Evolutionary conservation across 2,329 filamentous ascomycete genomes (phyloP), one percentile per base, ranked within the genome.

Genomic region (Verticillium dahliae): DNA sequence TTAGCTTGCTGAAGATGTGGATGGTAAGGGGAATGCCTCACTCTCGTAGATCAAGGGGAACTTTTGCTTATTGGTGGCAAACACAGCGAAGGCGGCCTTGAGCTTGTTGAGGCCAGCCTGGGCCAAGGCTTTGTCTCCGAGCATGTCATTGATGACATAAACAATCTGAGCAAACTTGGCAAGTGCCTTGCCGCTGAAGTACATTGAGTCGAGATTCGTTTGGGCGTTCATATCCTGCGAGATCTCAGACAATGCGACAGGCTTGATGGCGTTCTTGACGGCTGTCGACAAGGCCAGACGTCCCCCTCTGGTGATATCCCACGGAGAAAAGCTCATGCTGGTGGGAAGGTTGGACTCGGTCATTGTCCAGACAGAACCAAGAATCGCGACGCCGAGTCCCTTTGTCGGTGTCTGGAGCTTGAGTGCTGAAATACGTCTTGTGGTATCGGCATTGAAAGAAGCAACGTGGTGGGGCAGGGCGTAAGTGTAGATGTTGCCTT

Each of bases 131-230:
- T 73, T 70, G 64, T 89, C 80, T n/a, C 79, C 76, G 11, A 85
- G 74, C 41, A 90, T 70, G 63, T 86, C 81, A 63, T 83, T 76
- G 27, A 84, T 78, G 0, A 82, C 80, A 67, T 87, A 84, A 54
- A 88, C 76, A n/a, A 90, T 75, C 31, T 76, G 76, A 0, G 87
- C 88, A 69, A 90, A 90, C 69, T 90, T 90, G 64, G 84, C 86
- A 7, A 91, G 75, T 1, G 84, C 81, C 76, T 90, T 96, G 61
- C 92, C 91, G 65, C 87, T 87, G 73, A 87, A 95, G 74, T 96
- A 96, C 82, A 93, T 90, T 63, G 89, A 92, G 69, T 91, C 82
- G 56, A 89, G 77, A 63, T 92, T 83, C 6, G 84, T 84, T 68
- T 91, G 85, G 0, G 76, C 74, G 4, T 76, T 72, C 70, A 94